Base-by-base conservation (phyloP, 225 moss, liverwort and hornwort species). In the Marchantia paleacea region DNA sequence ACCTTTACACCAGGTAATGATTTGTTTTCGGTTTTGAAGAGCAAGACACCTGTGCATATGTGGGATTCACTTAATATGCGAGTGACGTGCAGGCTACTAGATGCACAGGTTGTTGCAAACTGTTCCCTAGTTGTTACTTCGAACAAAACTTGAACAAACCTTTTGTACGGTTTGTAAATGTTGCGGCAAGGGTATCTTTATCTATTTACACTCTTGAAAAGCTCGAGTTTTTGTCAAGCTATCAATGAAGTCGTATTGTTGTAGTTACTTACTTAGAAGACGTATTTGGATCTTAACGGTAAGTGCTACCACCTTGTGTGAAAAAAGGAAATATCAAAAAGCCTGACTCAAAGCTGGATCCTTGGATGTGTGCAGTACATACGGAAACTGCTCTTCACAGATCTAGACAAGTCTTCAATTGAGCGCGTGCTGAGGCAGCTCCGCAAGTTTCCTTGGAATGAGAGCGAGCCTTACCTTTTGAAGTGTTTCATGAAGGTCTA, bases 401-500 rank as follows among this genome's bases (percentile, higher is more conserved):
- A 99, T 84, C 90, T 99, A 71, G 97, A 99, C 82, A 99, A 99
- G 77, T 93, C 95, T 9, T 92, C 97, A 20, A 99, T 99, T 79
- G 97, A 95, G 88, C 89, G 93, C 52, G 95, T 99, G 22, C 85
- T 99, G 74, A 89, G 97, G 79, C 97, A 99, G 86, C 89, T 99
- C 55, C 91, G 97, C 82, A 99, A 99, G 84, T 92, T 99, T 68
- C 97, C 95, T 66, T 99, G 97, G 97, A 89, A 71, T 79, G 97
- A 99, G 85, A 93, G 93, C 77, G 93, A 94, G 86, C 49, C 80
- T 26, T 99, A 95, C 83, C 85, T 95, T 80, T 83, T 99, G 84
- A 95, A 92, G 68, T 95, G 95, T 80, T 99, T 99, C 73, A 99
- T 99, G 97, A 99, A 95, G 88, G 93, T 99, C 74, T 93, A 99